Conservation (phyloP, 257 asterid genomes). For the Plantago elongata region DNA sequence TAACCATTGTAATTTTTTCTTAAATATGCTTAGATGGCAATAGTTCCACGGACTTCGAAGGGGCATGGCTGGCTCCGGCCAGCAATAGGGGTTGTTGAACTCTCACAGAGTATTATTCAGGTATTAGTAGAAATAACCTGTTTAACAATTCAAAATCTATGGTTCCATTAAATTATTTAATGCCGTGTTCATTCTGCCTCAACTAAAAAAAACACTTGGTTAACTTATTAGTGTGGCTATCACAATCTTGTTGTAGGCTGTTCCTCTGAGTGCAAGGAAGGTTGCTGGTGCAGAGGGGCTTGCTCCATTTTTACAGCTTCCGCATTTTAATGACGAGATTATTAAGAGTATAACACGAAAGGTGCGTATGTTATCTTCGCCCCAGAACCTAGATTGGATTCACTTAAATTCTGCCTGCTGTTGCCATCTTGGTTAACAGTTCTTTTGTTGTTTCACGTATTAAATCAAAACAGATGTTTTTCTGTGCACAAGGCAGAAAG, state of each 20-base stretch:
- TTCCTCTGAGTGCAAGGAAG: conserved; percentile 85
- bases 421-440: neutral
- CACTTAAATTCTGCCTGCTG: neutral
- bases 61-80: conserved; percentile 98
- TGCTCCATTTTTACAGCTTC: conserved; percentile 91
- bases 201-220: conserved; percentile 9
- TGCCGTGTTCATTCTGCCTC: neutral
- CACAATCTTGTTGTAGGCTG: conserved; percentile 52
- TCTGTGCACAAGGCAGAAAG: too few species aligned
- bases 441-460: too few species aligned
- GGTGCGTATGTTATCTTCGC: conserved; percentile 33
- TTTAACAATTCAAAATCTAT: neutral
- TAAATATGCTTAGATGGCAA: conserved; percentile 56
- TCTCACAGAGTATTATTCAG: conserved; percentile 86
- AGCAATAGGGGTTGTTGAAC: conserved; percentile 74
- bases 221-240: conserved; percentile 7
- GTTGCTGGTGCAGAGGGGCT: conserved; percentile 54
- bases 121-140: conserved; percentile 29
- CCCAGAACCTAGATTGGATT: neutral
- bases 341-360: conserved; percentile 59
- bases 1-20: conserved; percentile 7
- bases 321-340: conserved; percentile 69
- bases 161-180: neutral
- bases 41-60: conserved; percentile 65
- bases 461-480: too few species aligned